Percentiles rank a stretch among this genome's conserved stretches.
Evolutionary conservation across 2,329 filamentous ascomycete genomes (phyloP).

Genomic region (Talaromyces sp.): DNA sequence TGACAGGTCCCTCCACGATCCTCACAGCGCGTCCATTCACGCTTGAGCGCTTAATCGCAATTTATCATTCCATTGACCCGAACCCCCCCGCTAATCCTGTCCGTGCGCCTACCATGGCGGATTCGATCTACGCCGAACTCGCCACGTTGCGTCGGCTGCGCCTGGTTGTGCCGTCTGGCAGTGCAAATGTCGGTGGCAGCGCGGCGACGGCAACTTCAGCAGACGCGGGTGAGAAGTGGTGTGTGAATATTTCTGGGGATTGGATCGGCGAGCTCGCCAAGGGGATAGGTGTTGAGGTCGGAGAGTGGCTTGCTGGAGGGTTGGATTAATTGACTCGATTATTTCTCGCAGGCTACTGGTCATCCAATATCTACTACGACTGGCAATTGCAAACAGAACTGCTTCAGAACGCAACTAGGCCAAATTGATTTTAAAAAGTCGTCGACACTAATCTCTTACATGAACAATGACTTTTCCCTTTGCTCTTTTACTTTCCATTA

Average conservation of each 20-base stretch:
- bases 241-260: slow-evolving; percentile 43
- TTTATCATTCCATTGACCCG: slow-evolving; percentile 45
- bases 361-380: background rate
- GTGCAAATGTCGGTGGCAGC: slow-evolving; percentile 19
- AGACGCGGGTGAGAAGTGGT: slow-evolving; percentile 44
- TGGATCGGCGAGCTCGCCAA: slow-evolving; percentile 44
- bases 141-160: slow-evolving; percentile 44
- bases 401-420: background rate
- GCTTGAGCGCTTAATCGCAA: slow-evolving; percentile 43
- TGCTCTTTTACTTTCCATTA: slow-evolving; percentile 7
- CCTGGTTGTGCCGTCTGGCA: slow-evolving; percentile 40
- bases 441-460: background rate
- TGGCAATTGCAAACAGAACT: background rate
- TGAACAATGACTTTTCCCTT: slow-evolving; percentile 6
- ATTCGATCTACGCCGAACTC: slow-evolving; percentile 42
- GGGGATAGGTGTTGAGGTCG: slow-evolving; percentile 42
- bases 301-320: slow-evolving; percentile 40
- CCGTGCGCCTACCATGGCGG: slow-evolving; percentile 33
- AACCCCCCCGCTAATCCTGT: slow-evolving; percentile 39
- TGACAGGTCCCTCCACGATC: slow-evolving; percentile 32
- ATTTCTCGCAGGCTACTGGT: background rate
- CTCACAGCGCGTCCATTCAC: slow-evolving; percentile 41
- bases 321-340: slow-evolving; percentile 24
- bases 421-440: background rate
- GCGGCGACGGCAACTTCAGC: slow-evolving; percentile 31